phyloP scores from a whole-genome alignment of 768 basidiomycete species.

The Bullera alba region DNA sequence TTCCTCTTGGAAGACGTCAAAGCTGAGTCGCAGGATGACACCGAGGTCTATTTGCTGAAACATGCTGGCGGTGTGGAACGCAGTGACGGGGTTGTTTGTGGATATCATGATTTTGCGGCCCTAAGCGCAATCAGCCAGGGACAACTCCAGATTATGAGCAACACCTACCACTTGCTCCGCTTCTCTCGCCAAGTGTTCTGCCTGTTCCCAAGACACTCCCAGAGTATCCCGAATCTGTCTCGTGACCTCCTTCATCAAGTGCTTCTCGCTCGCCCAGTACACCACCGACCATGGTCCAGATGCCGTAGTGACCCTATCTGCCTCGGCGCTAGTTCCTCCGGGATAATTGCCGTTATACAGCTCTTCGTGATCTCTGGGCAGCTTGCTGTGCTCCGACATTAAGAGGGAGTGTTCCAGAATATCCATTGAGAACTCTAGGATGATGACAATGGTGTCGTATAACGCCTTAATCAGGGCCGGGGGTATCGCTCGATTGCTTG shows the following conservation, averaged over 20 bases:
- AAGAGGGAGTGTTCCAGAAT: conserved; percentile 76
- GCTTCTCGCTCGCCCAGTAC: conserved; percentile 96
- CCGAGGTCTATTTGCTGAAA: conserved; percentile 84
- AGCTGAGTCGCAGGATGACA: conserved; percentile 76
- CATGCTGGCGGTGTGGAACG: conserved; percentile 70
- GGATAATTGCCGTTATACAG: conserved; percentile 10
- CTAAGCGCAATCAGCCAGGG: conserved; percentile 5
- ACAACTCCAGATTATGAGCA: not conserved
- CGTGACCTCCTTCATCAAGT: conserved; percentile 81
- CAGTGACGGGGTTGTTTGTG: conserved; percentile 51
- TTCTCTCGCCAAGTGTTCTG: conserved; percentile 28
- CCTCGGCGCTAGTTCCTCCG: conserved; percentile 2
- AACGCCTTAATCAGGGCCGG: conserved; percentile 56
- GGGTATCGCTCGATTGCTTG: conserved; percentile 51
- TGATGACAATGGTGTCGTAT: conserved; percentile 64
- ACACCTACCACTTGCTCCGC: conserved; percentile 33
- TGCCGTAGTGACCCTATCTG: conserved; percentile 11
- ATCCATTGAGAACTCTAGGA: conserved; percentile 74
- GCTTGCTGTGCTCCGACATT: conserved; percentile 47
- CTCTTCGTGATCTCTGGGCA: conserved; percentile 49
- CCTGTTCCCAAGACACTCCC: conserved; percentile 23
- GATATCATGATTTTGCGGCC: conserved; percentile 81
- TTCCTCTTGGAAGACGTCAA: conserved; percentile 84
- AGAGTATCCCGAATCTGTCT: conserved; percentile 39
- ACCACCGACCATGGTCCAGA: conserved; percentile 51